Evolutionary conservation across 192 early-diverging fungal species (phyloP), one percentile per base, ranked within the genome.

Genomic region (Linderina pennispora): DNA sequence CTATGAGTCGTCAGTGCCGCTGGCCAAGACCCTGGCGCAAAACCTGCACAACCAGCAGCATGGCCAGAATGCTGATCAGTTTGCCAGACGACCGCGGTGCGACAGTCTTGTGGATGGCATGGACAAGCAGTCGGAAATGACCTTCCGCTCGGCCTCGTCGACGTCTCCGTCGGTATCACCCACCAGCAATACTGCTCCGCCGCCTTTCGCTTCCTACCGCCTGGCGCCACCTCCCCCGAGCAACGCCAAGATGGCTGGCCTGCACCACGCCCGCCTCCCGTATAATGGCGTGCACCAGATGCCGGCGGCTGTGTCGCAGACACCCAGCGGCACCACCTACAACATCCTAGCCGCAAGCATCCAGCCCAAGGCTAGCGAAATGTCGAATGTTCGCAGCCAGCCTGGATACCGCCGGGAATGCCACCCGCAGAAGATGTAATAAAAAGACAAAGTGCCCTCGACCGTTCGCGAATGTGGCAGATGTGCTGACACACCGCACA

Each of bases 81-180:
- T 1, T 23, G 9, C 8, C 13, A 60, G 62, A 46, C 59, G 59
- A n/a, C 48, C 42, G 22, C 59, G 66, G n/a, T 48, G 56, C 33
- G 66, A 70, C 44, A 70, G 66, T 33, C 60, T 70, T 23, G 56
- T 70, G 6, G 66, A 49, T 28, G 54, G 41, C 7, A 55, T 63
- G 55, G 66, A 70, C 13, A 55, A 46, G 38, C 44, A 55, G 19
- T 20, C 28, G 18, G 28, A 19, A 32, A 23, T 26, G 39, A 28
- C 17, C 22, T 53, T 23, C 23, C 40, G 22, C 11, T 42, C 40
- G 6, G 22, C 48, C 11, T 34, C 22, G 1, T 35, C 57, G 18
- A 44, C 36, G 14, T 36, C 36, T 15, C 28, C 5, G 28, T 31
- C 28, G 6, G 11, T 8, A 5, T 31, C 38, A 15, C 36, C 25